Evolutionary conservation across 2,329 filamentous ascomycete genomes (phyloP).

Genomic region (Huntiella bhutanensis): DNA sequence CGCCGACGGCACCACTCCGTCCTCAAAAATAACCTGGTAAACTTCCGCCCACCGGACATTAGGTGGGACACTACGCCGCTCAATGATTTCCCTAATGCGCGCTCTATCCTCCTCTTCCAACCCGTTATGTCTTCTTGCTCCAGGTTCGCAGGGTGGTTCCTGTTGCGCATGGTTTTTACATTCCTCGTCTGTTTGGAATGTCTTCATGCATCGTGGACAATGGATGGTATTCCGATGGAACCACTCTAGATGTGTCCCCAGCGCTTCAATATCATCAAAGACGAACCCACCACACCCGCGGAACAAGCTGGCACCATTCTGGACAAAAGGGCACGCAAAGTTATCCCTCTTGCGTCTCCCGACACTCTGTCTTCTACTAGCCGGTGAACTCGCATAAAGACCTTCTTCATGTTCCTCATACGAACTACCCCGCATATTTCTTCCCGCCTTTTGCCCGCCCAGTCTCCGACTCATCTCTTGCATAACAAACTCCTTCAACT

Average conservation of each 20-base stretch:
- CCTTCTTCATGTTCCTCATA: conserved; percentile 4
- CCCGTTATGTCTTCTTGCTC: conserved; percentile 4
- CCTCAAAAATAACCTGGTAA: conserved; percentile 4
- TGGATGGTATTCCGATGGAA: conserved; percentile 9
- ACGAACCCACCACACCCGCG: conserved; percentile 8
- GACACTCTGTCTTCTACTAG: conserved; percentile 1
- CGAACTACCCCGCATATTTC: conserved; percentile 5
- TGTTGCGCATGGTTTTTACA: conserved; percentile 6
- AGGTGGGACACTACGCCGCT: not conserved
- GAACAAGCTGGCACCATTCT: conserved; percentile 4
- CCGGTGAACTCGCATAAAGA: not conserved
- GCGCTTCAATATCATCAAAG: conserved; percentile 3
- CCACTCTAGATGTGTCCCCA: conserved; percentile 7
- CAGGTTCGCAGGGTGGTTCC: conserved; percentile 6
- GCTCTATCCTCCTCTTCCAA: not conserved
- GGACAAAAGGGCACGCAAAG: conserved; percentile 10
- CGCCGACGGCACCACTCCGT: not conserved
- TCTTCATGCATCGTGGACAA: conserved; percentile 9
- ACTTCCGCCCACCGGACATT: conserved; percentile 4
- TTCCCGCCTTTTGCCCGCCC: not conserved
- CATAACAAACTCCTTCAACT: not conserved
- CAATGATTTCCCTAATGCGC: conserved; percentile 4
- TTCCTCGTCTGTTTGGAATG: conserved; percentile 2
- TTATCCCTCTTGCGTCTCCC: not conserved
- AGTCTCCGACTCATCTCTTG: too few species aligned